Conservation (phyloP, 306 rosid genomes). For the Dryas octopetala region DNA sequence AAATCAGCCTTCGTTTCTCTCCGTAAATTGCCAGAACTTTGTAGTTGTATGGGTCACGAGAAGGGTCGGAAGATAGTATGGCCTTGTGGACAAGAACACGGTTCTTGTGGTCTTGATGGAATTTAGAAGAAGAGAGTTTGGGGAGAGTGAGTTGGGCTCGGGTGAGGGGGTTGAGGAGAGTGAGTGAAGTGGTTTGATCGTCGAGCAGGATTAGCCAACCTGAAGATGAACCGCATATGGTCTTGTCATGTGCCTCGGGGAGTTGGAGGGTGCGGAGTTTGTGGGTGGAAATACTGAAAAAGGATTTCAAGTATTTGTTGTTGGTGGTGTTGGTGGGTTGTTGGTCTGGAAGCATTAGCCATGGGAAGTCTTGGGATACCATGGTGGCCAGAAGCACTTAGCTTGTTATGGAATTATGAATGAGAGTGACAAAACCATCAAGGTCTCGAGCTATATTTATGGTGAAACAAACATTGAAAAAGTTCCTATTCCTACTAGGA, state of each 20-base stretch:
- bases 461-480: too few relatives aligned
- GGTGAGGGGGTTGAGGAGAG: constrained; percentile 13
- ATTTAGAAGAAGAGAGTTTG: background rate
- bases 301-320: background rate
- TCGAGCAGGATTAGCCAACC: constrained; percentile 14
- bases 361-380: background rate
- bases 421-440: too few relatives aligned
- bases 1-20: constrained; percentile 2
- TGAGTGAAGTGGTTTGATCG: background rate
- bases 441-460: too few relatives aligned
- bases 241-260: background rate
- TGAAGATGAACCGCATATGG: background rate
- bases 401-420: too few relatives aligned
- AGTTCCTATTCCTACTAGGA: too few relatives aligned
- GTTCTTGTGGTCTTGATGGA: background rate
- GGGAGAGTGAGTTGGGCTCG: constrained; percentile 1
- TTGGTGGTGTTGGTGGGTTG: constrained; percentile 1
- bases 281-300: background rate
- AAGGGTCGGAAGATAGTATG: constrained; percentile 10
- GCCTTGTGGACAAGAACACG: constrained; percentile 9
- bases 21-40: background rate
- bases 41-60: background rate
- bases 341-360: constrained; percentile 18
- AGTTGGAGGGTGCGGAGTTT: background rate
- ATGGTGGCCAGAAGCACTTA: too few relatives aligned